Base-by-base conservation (phyloP, 2,329 filamentous ascomycete species). In the Fusarium haematococcum region DNA sequence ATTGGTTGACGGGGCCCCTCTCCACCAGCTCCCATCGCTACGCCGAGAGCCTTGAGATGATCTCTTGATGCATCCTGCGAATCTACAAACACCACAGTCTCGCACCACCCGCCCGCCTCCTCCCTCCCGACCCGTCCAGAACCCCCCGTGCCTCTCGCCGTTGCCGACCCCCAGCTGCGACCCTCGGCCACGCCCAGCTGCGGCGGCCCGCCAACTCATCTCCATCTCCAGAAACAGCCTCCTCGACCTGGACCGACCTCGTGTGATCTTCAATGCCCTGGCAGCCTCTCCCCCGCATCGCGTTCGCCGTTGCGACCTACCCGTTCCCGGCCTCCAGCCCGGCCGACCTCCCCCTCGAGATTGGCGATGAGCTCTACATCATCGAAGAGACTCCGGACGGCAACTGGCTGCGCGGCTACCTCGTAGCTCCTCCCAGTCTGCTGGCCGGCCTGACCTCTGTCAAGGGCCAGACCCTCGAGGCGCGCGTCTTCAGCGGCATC, bases 351-450 rank as follows among this genome's bases (percentile, higher is more conserved):
- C 97, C 97, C 11, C 92, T 99, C 82, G 95, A 99, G 84, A 94
- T 99, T 74, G 97, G 97, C 82, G 97, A 99, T 89, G 97, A 99
- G 85, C 88, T 99, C 75, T 99, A 99, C 85, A 97, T 99, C 76
- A 98, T 99, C 81, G 96, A 98, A 85, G 95, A 98, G 85, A 97
- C 96, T 43, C 93, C 95, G 25, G 91, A 97, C 84, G 94, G 93
- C 79, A 91, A 94, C 82, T 99, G 97, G 97, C 93, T 96, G 84
- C 93, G 97, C 64, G 97, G 97, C 68, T 99, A 99, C 84, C 89
- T 99, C 69, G 93, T 99, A 76, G 95, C 97, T 73, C 96, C 97
- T 62, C 97, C 97, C 23, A 98, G 95, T 77, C 86, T 99, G 81
- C 90, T 99, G 68, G 94, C 97, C 20, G 97, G 96, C 57, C 86